Percentiles rank a stretch among this genome's conserved stretches.
phyloP scores from a whole-genome alignment of 1,284 basidiomycete genomes.

The Psilocybe mexicana region DNA sequence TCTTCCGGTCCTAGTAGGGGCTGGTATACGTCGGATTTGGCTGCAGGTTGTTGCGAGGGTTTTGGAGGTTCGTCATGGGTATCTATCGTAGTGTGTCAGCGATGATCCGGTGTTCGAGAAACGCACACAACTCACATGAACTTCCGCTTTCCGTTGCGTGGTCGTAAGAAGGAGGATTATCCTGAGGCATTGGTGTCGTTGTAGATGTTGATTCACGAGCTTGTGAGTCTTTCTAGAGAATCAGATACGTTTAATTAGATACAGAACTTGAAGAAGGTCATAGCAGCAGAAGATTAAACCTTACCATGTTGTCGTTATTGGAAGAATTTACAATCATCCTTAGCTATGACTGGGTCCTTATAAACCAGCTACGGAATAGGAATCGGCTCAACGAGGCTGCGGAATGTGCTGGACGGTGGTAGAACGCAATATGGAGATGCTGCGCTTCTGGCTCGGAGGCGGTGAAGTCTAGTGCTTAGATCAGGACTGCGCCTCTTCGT shows the following conservation, averaged over 20 bases:
- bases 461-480: not conserved
- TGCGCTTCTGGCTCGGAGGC: not conserved
- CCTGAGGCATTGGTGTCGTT: conserved; percentile 19
- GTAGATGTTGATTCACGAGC: conserved; percentile 4
- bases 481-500: not conserved
- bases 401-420: not conserved
- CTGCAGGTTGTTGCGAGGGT: not conserved
- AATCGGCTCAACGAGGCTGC: not conserved
- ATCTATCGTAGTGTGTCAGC: not conserved
- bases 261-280: not conserved
- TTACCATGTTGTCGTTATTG: conserved; percentile 29
- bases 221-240: conserved; percentile 14
- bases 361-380: not conserved
- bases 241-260: not conserved
- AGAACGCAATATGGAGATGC: not conserved
- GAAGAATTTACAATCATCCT: conserved; percentile 23
- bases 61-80: conserved; percentile 5
- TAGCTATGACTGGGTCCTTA: conserved; percentile 5
- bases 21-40: not conserved
- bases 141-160: conserved; percentile 26
- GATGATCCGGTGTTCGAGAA: not conserved
- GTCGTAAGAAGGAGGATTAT: conserved; percentile 43
- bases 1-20: conserved; percentile 10
- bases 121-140: conserved; percentile 22
- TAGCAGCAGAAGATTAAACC: not conserved